Base-by-base conservation (phyloP, 2,329 filamentous ascomycete genomes). In the Trichoderma sp. region DNA sequence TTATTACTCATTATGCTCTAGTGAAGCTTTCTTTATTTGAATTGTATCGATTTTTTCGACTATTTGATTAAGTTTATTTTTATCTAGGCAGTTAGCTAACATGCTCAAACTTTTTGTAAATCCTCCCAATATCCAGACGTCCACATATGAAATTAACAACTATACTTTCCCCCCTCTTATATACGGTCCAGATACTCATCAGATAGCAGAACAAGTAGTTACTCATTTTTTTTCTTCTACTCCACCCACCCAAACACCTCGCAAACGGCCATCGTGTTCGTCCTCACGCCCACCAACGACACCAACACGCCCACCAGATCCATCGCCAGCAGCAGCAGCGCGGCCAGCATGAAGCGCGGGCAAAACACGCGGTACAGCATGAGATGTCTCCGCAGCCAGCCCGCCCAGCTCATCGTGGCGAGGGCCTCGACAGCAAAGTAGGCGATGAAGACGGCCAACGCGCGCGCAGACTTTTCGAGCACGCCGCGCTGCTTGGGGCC, bases 341-440 rank as follows among this genome's bases (percentile, higher is more conserved):
- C 90, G 0, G 91, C 93, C 77, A 93, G 86, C 91, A 99, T 92
- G 81, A 95, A 99, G 32, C 95, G 83, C 58, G 96, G 96, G 80
- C 87, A 90, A 76, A 99, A 99, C 54, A 99, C 93, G 52, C 96
- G 87, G 81, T 96, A 99, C 34, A 99, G 86, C 96, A 99, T 99
- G 71, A 99, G 85, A 82, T 99, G 96, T 63, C 96, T 86, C 66
- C 96, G 86, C 75, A 99, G 81, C 81, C 93, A 90, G 1, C 92
- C 94, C 0, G 95, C 93, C 91, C 95, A 97, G 78, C 91, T 89
- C 74, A 96, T 96, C 5, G 94, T 97, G 0, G 93, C 92, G 26
- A 97, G 81, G 32, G 91, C 91, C 76, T 97, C 87, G 10, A 92
- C 90, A 5, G 92, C 92, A 76, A 94, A 96, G 77, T 95, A 97